Evolutionary conservation across 2,329 filamentous ascomycete species (phyloP).

Genomic region (Nectriaceae sp.): DNA sequence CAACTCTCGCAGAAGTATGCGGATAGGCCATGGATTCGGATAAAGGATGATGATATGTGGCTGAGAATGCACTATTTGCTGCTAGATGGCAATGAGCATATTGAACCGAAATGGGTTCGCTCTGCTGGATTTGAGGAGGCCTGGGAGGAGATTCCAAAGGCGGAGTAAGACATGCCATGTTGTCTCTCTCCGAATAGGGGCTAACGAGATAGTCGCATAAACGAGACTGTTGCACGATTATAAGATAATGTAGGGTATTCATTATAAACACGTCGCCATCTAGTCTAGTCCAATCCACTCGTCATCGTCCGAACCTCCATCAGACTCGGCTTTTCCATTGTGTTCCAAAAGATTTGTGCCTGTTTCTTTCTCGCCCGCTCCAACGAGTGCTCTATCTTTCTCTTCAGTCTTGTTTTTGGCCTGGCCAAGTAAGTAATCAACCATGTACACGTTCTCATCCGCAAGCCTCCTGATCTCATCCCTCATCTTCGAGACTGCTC

Average conservation of each 20-base stretch:
- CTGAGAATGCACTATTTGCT: constrained; percentile 60
- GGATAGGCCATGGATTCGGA: constrained; percentile 48
- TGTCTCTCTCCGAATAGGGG: background rate
- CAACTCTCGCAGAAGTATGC: constrained; percentile 47
- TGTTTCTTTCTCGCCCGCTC: constrained; percentile 18
- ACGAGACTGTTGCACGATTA: background rate
- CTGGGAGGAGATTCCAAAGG: constrained; percentile 53
- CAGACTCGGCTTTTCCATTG: constrained; percentile 34
- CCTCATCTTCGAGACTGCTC: constrained; percentile 77
- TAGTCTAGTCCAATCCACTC: constrained; percentile 54
- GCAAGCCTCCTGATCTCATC: constrained; percentile 80
- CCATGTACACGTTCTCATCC: constrained; percentile 85
- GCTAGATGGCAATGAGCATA: constrained; percentile 60
- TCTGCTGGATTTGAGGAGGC: constrained; percentile 64
- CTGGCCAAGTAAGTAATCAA: constrained; percentile 75
- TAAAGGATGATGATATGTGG: constrained; percentile 62
- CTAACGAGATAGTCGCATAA: background rate
- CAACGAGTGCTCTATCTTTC: constrained; percentile 21
- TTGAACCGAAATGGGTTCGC: constrained; percentile 59
- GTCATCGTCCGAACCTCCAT: constrained; percentile 41
- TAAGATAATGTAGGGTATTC: constrained; percentile 23
- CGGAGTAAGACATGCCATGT: background rate
- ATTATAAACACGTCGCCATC: constrained; percentile 23
- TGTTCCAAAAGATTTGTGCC: constrained; percentile 35
- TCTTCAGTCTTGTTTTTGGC: constrained; percentile 34